Evolutionary conservation across 805 yeast genomes (phyloP), one percentile per base, ranked within the genome.

Genomic region (Metschnikowia kofuensis): DNA sequence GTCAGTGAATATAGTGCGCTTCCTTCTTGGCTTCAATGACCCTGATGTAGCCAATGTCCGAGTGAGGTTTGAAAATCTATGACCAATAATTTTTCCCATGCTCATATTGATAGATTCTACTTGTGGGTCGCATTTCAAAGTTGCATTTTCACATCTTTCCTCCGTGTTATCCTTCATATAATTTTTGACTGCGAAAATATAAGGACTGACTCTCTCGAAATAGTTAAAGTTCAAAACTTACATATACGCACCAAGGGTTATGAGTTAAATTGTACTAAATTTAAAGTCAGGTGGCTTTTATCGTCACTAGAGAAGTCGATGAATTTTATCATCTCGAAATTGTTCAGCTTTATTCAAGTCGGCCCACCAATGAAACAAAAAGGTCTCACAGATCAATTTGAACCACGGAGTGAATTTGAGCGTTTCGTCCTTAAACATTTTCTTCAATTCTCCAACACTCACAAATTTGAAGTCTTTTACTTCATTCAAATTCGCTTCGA

Each of bases 321-420:
- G 82, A 47, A 80, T 70, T 35, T 58, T 61, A n/a, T 70, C 67
- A 54, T 73, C 78, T 50, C 68, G 67, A 56, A 78, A 82, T 40
- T 70, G 63, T 6, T 77, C 76, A 54, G 88, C 73, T 52, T 77
- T 71, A 62, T 80, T 83, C 53, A 91, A 73, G 51, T 81, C 76
- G 28, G 77, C 80, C 99, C 99, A 94, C 99, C 99, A 94, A 54
- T 87, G 76, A 72, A 87, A 94, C 62, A 94, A 74, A 62, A 88
- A 89, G 40, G 87, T 82, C 64, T 94, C 91, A 67, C 99, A 94
- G 58, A 94, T 94, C 56, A 94, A 79, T 69, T 89, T 89, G 75
- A 94, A 94, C 99, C 99, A 94, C 6, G 99, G 99, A 6, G 99
- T 94, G 70, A 94, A 94, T 10, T 80, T 75, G 53, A 87, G 75